phyloP scores from a whole-genome alignment of 441 rosid species.

The Populus hybrid region DNA sequence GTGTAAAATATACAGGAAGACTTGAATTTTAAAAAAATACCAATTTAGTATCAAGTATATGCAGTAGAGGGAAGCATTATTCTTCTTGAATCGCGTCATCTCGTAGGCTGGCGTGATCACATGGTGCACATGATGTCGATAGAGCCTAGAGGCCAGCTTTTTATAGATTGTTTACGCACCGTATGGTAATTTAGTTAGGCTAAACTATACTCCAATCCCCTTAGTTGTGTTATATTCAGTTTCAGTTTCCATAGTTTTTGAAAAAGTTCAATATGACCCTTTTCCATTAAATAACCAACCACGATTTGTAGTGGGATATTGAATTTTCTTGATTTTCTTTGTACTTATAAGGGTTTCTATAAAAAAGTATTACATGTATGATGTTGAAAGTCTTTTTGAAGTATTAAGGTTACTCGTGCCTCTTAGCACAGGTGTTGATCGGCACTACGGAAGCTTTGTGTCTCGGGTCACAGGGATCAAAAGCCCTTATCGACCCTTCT shows the following conservation, averaged over 20 bases:
- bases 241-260: too few species aligned
- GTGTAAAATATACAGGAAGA: too few species aligned
- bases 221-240: too few species aligned
- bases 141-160: constrained; percentile 13
- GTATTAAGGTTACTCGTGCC: not conserved
- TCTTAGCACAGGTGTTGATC: constrained; percentile 25
- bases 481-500: constrained; percentile 6
- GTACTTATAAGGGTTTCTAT: not conserved
- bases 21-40: too few species aligned
- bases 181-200: too few species aligned
- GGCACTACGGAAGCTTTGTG: constrained; percentile 14
- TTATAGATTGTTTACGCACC: too few species aligned
- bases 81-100: not conserved
- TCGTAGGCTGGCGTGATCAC: not conserved
- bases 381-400: not conserved
- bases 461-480: constrained; percentile 17
- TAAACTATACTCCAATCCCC: too few species aligned
- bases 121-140: constrained; percentile 16
- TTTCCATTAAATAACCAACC: not conserved
- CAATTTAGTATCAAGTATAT: too few species aligned
- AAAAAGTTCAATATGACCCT: not conserved
- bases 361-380: not conserved
- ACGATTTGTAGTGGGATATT: too few species aligned
- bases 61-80: not conserved
- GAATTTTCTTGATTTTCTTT: not conserved